These are phyloP conservation scores for Aegle marmelos DNA, from an alignment of 345 rosid species.

Conservation along the genomic window DNA sequence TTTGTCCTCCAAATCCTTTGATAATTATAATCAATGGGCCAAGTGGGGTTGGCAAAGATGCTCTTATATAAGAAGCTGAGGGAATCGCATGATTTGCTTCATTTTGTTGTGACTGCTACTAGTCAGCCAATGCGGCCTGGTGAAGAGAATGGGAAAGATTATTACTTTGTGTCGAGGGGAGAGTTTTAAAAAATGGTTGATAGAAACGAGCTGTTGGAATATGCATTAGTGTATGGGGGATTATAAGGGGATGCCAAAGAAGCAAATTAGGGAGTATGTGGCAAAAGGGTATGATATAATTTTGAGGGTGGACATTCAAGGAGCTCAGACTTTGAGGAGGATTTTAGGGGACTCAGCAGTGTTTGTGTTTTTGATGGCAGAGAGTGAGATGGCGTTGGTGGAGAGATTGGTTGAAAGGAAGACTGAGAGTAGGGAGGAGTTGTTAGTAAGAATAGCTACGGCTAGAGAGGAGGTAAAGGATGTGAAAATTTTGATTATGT, in stretches of 20 bases:
- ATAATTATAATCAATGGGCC: slow-evolving; percentile 83
- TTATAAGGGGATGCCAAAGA: slow-evolving; percentile 86
- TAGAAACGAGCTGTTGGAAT: slow-evolving; percentile 69
- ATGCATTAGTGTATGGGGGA: slow-evolving; percentile 90
- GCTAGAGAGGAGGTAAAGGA: slow-evolving; percentile 83
- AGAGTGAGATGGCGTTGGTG: slow-evolving; percentile 73
- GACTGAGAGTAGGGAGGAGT: slow-evolving; percentile 71
- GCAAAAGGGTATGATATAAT: slow-evolving; percentile 67
- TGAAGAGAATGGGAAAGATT: slow-evolving; percentile 79
- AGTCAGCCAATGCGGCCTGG: slow-evolving; percentile 70
- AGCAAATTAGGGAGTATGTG: slow-evolving; percentile 72
- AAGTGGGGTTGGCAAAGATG: slow-evolving; percentile 94
- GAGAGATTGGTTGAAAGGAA: slow-evolving; percentile 78
- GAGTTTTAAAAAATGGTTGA: slow-evolving; percentile 67
- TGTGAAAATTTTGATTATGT: slow-evolving; percentile 69
- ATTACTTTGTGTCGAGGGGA: slow-evolving; percentile 67
- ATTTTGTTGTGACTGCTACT: slow-evolving; percentile 85
- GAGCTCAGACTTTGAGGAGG: slow-evolving; percentile 68
- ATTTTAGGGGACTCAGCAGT: slow-evolving; percentile 73
- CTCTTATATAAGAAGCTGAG: slow-evolving; percentile 66
- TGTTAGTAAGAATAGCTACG: slow-evolving; percentile 74
- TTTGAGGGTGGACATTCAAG: slow-evolving; percentile 88
- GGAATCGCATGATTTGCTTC: slow-evolving; percentile 52
- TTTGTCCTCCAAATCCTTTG: slow-evolving; percentile 59
- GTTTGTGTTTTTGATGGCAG: slow-evolving; percentile 74